Evolutionary conservation across 495 filamentous ascomycete genomes (phyloP), one percentile per base, ranked within the genome.

Genomic region (Cenococcum geophilum): DNA sequence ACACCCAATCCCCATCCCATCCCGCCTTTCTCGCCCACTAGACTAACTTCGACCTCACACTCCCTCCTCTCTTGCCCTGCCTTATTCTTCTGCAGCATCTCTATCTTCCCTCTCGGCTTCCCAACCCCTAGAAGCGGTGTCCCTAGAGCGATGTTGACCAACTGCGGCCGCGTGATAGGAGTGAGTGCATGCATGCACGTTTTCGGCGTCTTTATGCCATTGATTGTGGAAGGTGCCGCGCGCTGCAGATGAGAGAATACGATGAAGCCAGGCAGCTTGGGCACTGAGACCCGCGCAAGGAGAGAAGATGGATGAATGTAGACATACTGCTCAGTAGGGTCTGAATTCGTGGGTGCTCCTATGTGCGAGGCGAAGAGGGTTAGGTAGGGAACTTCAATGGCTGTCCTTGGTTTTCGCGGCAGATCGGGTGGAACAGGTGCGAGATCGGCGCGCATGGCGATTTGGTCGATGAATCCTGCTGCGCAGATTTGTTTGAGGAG

Each of bases 381-480:
- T 1, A 96, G 66, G 72, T 97, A 99, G 1, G 92, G 88, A 2
- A 96, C 87, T 69, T 97, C 89, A 54, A 89, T 91, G 0, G 91
- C 89, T 49, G 87, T 82, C 49, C 82, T 86, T 0, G 91, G 89
- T 37, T 88, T 89, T 20, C 89, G 79, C 4, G 77, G 71, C 59
- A 83, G 78, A 57, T 87, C 85, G 1, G 88, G 88, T 0, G 90
- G 88, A 18, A 78, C 78, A 4, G 90, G 88, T 0, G 88, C 78
- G 10, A 92, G 78, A 71, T 97, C 92, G 2, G 91, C 90, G 61
- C 93, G 89, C 69, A 97, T 92, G 55, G 95, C 95, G 53, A 99
- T 80, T 60, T 97, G 87, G 76, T 97, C 95, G 64, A 99, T 86
- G 77, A 96, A 99, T 2, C 91, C 95, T 0, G 91, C 88, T 0